phyloP scores from a whole-genome alignment of 345 rosid species.

The Garcia nutans region DNA sequence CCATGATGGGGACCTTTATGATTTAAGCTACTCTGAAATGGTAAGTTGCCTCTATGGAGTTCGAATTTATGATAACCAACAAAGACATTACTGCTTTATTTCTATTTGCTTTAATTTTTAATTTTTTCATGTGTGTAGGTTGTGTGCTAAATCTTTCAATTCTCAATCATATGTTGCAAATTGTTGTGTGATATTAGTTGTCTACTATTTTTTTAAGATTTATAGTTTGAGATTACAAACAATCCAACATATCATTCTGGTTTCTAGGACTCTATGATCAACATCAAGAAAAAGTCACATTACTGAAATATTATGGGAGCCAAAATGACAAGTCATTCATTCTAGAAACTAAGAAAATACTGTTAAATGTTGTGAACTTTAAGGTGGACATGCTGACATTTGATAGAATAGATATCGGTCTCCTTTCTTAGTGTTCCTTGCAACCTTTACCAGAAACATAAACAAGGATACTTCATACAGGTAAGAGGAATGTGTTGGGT shows the following conservation, averaged over 20 bases:
- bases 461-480: neutral
- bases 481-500: neutral
- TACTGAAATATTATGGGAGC: neutral
- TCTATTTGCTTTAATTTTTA: neutral
- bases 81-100: neutral
- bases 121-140: neutral
- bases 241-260: neutral
- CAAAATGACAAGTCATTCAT: neutral
- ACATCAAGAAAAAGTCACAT: neutral
- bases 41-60: conserved; percentile 36
- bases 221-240: neutral
- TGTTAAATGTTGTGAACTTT: neutral
- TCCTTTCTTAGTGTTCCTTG: neutral
- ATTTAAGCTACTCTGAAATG: conserved; percentile 79
- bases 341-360: conserved; percentile 1
- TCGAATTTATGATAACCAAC: neutral
- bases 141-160: neutral
- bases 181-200: neutral
- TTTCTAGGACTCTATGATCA: neutral
- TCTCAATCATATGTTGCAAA: neutral
- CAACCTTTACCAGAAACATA: neutral
- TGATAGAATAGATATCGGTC: neutral
- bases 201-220: neutral
- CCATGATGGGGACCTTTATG: conserved; percentile 88
- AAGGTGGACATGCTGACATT: neutral